These are phyloP conservation scores for Penicillium steckii DNA, from an alignment of 495 filamentous ascomycete genomes.

Conservation along the genomic window DNA sequence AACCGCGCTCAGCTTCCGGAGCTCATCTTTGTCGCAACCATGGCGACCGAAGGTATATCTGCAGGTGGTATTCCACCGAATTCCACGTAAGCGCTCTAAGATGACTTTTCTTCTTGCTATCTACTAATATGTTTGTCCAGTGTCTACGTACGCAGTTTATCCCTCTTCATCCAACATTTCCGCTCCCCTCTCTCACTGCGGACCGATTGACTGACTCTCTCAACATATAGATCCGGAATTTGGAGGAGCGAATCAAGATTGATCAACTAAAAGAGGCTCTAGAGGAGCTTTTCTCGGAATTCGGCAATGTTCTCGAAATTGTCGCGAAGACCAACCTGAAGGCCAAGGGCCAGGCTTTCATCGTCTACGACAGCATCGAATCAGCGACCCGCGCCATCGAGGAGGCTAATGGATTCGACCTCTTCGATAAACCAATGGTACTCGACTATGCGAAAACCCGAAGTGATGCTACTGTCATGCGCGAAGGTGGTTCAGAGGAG, in stretches of 20 bases:
- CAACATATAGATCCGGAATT: constrained; percentile 69
- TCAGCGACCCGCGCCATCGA: constrained; percentile 78
- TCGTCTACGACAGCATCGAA: constrained; percentile 83
- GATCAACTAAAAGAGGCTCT: constrained; percentile 74
- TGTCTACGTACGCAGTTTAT: constrained; percentile 48
- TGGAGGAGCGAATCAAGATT: constrained; percentile 89
- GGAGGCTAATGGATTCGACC: constrained; percentile 88
- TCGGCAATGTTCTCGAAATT: constrained; percentile 86
- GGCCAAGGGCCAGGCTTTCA: constrained; percentile 93
- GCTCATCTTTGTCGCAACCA: constrained; percentile 35
- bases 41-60: constrained; percentile 36
- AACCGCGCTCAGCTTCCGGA: constrained; percentile 18
- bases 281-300: constrained; percentile 80
- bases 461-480: constrained; percentile 84
- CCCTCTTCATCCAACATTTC: constrained; percentile 14
- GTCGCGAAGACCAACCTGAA: constrained; percentile 90
- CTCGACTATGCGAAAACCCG: constrained; percentile 80
- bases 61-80: constrained; percentile 38
- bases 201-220: constrained; percentile 15
- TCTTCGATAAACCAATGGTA: constrained; percentile 92
- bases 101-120: neutral
- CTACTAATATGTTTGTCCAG: constrained; percentile 33
- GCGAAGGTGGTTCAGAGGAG: constrained; percentile 70
- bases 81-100: constrained; percentile 41
- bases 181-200: constrained; percentile 12